A percentile compares a stretch with the other conserved stretches of the same genome.
phyloP scores from a whole-genome alignment of 164 flowering plant species.

The Nymphaea colorata region DNA sequence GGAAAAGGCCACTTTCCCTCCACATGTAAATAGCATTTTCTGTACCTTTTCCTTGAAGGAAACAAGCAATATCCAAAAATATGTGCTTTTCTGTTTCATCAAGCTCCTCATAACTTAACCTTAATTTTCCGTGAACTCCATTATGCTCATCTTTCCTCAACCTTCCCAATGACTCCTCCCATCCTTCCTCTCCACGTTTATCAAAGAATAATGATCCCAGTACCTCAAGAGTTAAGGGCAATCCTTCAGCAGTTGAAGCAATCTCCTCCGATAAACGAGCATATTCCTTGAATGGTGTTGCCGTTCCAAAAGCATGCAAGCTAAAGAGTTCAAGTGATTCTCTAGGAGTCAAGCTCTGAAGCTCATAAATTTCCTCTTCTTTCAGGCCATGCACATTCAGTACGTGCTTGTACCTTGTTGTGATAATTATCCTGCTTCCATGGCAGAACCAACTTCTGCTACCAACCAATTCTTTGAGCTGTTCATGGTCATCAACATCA shows the following conservation, averaged over 20 bases:
- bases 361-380: background rate
- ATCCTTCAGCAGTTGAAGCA: background rate
- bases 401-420: background rate
- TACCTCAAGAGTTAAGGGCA: background rate
- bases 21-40: background rate
- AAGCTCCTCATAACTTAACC: background rate
- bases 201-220: background rate
- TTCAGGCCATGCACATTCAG: background rate
- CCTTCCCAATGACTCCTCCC: background rate
- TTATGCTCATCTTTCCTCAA: background rate
- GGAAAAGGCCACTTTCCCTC: background rate
- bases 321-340: slow-evolving; percentile 1
- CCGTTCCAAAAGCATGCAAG: background rate
- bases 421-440: background rate
- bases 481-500: background rate
- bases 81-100: background rate
- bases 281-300: background rate
- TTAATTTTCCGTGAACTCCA: background rate
- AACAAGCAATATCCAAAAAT: background rate
- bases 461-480: background rate
- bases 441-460: background rate
- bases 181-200: background rate
- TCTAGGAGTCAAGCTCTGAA: background rate
- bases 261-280: background rate
- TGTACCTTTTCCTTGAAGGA: background rate